Base-by-base conservation (phyloP, 306 rosid genomes). In the Datisca glomerata region DNA sequence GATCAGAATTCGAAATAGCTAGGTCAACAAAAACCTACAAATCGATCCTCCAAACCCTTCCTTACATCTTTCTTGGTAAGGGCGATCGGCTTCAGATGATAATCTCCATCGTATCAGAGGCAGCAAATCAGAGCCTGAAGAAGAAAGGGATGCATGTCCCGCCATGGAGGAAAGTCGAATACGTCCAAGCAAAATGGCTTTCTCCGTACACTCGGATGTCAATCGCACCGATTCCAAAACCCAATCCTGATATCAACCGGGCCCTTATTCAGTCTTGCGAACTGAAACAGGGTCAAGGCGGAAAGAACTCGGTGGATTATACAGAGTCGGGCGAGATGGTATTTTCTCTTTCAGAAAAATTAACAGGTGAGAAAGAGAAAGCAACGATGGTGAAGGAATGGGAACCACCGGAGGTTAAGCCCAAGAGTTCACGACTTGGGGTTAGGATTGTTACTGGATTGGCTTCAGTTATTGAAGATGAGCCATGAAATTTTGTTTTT, bases 1-100 rank as follows among this genome's bases (percentile, higher is more conserved):
- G 71, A 60, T 79, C 95, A 45, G 86, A 84, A 49, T 84, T 84
- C 18, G 86, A 84, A 62, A 76, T 84, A 8, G 86, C 93, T 19
- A 53, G 93, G 34, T 68, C 93, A 7, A 79, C 95, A 0, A 79
- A 76, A 15, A 8, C 67, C 7, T 79, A 76, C 63, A 79, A 66
- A 40, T 44, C 64, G 50, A 63, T 68, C 48, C 74, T 84, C 24
- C 95, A 79, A 61, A 60, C 49, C 28, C 76, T 84, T 49, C 93
- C 95, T 0, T 54, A 21, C 45, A 68, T 79, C 36, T 84, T 76
- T 55, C 83, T 84, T 1, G 95, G 95, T 10, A 71, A 57, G 47
- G n/a, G 68, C 1, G 93, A 76, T 12, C 63, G 79, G 41, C 72
- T 79, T 29, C 67, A 63, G 51, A 56, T 66, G 53, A 76, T 79